phyloP scores from a whole-genome alignment of 257 asterid species.

The Solanum habrochaites region DNA sequence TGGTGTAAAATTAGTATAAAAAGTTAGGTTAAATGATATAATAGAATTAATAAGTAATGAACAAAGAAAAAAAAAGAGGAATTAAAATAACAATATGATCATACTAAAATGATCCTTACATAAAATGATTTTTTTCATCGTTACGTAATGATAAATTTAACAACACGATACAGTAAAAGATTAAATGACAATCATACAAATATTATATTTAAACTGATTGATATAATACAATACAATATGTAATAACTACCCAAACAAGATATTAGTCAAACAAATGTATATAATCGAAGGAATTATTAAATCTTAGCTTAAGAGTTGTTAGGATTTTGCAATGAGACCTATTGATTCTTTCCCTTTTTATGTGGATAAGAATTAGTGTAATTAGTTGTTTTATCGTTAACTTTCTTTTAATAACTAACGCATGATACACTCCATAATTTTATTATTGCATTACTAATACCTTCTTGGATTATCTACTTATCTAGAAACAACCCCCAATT shows the following conservation, averaged over 20 bases:
- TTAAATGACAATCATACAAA: rapidly evolving
- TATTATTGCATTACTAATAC: neutral
- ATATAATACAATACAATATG: neutral
- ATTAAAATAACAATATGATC: neutral
- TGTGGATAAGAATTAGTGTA: neutral
- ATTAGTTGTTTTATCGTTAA: neutral
- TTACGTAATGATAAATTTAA: neutral
- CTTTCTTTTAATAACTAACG: neutral
- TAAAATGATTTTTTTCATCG: neutral
- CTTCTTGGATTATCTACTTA: neutral
- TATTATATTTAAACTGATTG: neutral
- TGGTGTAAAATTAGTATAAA: neutral
- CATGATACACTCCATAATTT: neutral
- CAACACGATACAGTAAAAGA: rapidly evolving
- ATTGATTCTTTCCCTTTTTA: neutral
- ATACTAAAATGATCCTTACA: neutral
- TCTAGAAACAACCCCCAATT: neutral
- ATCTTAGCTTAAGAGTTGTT: neutral
- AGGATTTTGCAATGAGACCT: neutral
- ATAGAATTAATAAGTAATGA: neutral
- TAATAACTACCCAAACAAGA: neutral
- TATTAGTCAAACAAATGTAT: neutral
- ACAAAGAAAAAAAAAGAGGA: neutral
- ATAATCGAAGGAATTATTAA: neutral
- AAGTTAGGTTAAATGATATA: neutral